Percentiles rank a stretch among this genome's conserved stretches.
Conservation (phyloP, 2,329 filamentous ascomycete species). For the Fusarium pseudocircinatum region DNA sequence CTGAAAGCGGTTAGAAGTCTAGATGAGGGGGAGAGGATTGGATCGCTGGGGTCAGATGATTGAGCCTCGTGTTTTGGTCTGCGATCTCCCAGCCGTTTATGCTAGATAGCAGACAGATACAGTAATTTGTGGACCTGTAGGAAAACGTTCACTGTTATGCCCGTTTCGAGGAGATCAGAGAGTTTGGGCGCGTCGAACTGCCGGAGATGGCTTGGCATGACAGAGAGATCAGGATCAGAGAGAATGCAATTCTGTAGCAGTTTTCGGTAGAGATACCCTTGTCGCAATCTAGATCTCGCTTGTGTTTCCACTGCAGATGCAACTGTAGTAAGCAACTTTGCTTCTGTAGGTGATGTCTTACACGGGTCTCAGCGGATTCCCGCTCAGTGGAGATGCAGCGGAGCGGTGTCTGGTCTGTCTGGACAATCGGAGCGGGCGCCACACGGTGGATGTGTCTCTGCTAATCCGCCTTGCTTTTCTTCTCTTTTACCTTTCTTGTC, state of each 20-base stretch:
- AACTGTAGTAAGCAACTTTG: not conserved
- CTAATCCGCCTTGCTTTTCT: not conserved
- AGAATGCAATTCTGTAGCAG: constrained; percentile 21
- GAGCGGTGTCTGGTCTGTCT: constrained; percentile 25
- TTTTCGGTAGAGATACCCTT: constrained; percentile 11
- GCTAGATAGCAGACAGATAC: constrained; percentile 7
- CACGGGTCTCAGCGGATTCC: constrained; percentile 4
- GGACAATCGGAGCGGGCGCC: constrained; percentile 19
- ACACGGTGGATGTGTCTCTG: not conserved
- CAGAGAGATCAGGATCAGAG: not conserved
- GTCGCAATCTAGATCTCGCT: not conserved
- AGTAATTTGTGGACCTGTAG: constrained; percentile 17
- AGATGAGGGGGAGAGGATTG: not conserved
- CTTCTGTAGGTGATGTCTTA: constrained; percentile 1
- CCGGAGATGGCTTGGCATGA: constrained; percentile 11
- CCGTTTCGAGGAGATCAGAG: constrained; percentile 13
- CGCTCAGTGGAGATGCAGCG: constrained; percentile 26
- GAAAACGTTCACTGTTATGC: constrained; percentile 11
- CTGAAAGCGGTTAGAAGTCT: constrained; percentile 14
- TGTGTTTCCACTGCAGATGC: not conserved
- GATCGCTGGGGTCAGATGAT: constrained; percentile 11
- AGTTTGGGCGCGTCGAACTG: constrained; percentile 5
- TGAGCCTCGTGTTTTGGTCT: not conserved
- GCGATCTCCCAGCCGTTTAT: not conserved
- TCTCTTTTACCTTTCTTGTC: not conserved